Evolutionary conservation across 164 flowering plant genomes (phyloP), one percentile per base, ranked within the genome.

Genomic region (Kingdonia uniflora): DNA sequence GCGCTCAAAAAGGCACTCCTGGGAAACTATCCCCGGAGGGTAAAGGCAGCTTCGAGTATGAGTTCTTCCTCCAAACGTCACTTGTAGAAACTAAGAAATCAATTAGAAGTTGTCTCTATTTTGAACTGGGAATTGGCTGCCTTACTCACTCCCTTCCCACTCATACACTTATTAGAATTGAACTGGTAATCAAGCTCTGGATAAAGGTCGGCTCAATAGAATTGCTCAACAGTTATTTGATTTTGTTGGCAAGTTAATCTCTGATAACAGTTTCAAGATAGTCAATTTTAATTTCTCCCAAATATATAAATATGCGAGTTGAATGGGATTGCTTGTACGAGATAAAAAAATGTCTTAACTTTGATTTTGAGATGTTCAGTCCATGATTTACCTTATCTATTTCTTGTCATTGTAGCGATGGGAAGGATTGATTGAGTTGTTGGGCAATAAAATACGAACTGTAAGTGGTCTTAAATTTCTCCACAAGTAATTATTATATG

Each of bases 381-480:
- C n/a, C n/a, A n/a, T n/a, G n/a, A 29, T 3, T 29, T 29, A 41
- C 5, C 15, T 49, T 54, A 20, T 40, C 5, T 52, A 38, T 55
- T 16, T 17, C 55, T 59, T 62, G 11, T 57, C 35, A 15, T 17
- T 35, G 49, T 80, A 94, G 99, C 92, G 82, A 80, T 89, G 97
- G 96, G 96, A 94, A 68, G 90, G 95, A 25, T 68, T 89, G 57
- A 83, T 94, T 58, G 95, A 89, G 58, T 66, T 89, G 69, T 59
- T 94, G 74, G 89, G 90, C 45, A 72, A 80, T 47, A 90, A 89
- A 64, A 69, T 82, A 19, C 74, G 72, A 58, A 71, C 78, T 39
- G 82, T 80, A 54, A 85, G 97, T 0, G 87, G 97, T 52, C 96
- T 94, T 49, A 96, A 89, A 52, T 94, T 94, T 73, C 74, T 94